Base-by-base conservation (phyloP, 495 filamentous ascomycete genomes). In the Acidomyces sp. region DNA sequence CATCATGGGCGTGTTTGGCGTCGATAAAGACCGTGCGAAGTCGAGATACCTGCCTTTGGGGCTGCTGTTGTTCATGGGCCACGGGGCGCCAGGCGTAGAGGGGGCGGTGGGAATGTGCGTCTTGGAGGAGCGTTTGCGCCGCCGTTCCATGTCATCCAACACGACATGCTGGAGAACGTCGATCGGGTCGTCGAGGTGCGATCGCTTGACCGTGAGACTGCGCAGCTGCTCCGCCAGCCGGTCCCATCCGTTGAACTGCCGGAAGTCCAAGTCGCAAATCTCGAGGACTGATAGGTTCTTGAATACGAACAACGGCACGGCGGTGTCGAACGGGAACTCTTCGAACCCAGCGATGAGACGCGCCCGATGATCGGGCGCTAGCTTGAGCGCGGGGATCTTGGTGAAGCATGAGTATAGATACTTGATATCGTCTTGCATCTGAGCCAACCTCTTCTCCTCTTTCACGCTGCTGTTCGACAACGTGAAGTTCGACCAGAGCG, bases 391-490 rank as follows among this genome's bases (percentile, higher is more conserved):
- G 3, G 90, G 90, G 40, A 96, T 93, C 64, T 97, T 97, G 54
- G 90, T 97, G 60, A 96, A 96, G 41, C 90, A 85, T 15, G 90
- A 94, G 61, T 94, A 97, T 6, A 97, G 70, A 57, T 97, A 96
- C 59, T 85, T 94, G 34, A 93, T 62, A 55, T 97, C 90, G 20
- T 77, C 75, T 51, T 86, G 75, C 35, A 88, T 58, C 20, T 83
- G 82, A 22, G 80, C 77, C 54, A 90, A 87, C 59, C 85, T 82
- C 59, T 78, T 85, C 58, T 93, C 90, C 18, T 74, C 77, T 53
- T 84, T 85, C 51, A 82, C 75, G 23, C 72, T 70, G 19, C 80
- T 74, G 41, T 82, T 82, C 12, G 77, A 75, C 15, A 93, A 65
- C 12, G 85, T 81, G 48, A 94, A 78, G 39, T 73, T 87, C 39